Conservation (phyloP, 2,329 filamentous ascomycete species). For the Aspergillus sp. region DNA sequence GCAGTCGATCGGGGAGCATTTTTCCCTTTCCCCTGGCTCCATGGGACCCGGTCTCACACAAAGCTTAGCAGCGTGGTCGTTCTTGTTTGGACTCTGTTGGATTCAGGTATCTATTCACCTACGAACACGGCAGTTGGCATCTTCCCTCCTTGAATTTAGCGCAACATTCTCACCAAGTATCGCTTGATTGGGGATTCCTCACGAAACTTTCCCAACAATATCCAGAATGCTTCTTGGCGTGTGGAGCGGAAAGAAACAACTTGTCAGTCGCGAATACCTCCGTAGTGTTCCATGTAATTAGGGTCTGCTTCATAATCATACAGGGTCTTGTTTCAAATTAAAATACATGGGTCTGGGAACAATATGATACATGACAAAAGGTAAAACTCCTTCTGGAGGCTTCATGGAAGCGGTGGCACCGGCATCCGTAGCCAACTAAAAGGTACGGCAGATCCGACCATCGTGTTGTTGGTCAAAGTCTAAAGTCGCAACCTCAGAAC, state of each 20-base stretch:
- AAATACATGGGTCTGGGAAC: background rate
- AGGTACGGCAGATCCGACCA: background rate
- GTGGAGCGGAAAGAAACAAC: background rate
- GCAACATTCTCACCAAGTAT: background rate
- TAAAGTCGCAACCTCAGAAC: background rate
- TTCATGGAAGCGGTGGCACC: background rate
- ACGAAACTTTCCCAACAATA: background rate
- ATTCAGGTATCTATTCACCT: background rate
- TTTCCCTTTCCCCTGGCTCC: background rate
- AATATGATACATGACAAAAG: conserved; percentile 1
- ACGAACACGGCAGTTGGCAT: background rate
- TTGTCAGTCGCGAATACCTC: background rate
- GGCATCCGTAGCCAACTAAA: background rate
- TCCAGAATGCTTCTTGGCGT: background rate
- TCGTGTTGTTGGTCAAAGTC: background rate
- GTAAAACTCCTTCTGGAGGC: background rate
- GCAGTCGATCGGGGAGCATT: background rate
- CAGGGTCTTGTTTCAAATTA: background rate
- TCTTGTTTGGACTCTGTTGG: background rate
- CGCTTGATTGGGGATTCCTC: background rate
- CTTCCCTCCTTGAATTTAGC: background rate
- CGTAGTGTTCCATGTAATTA: background rate
- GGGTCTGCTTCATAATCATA: background rate
- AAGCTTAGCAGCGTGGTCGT: background rate
- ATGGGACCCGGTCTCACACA: background rate